A percentile compares a stretch with the other conserved stretches of the same genome.
Conservation (phyloP, 495 filamentous ascomycete genomes). For the Parathielavia appendiculata region DNA sequence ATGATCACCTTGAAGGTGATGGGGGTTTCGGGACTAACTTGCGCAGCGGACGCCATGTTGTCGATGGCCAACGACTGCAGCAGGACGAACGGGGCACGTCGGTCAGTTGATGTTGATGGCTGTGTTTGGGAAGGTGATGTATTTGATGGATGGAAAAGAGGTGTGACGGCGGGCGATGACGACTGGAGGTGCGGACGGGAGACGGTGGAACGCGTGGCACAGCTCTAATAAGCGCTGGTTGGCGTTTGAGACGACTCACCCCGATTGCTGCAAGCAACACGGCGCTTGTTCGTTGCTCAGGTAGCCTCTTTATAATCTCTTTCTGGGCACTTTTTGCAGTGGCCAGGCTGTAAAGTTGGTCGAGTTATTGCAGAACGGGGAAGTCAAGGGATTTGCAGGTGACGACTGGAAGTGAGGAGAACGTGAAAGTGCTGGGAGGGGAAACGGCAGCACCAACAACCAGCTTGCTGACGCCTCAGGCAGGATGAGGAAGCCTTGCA, state of each 20-base stretch:
- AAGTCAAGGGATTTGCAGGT: background rate
- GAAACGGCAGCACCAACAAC: conserved; percentile 1
- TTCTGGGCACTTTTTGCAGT: background rate
- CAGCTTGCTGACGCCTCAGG: conserved; percentile 10
- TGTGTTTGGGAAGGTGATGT: background rate
- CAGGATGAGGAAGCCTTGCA: background rate
- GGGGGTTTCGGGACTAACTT: conserved; percentile 63
- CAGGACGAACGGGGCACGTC: background rate
- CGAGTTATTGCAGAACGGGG: background rate
- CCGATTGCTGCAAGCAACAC: background rate
- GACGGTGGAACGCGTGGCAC: conserved; percentile 7
- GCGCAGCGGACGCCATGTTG: conserved; percentile 49
- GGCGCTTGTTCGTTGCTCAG: background rate
- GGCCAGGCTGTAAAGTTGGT: background rate
- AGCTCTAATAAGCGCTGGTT: background rate
- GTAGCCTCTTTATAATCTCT: background rate
- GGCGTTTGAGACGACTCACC: conserved; percentile 3
- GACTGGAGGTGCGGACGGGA: conserved; percentile 3
- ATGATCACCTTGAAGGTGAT: conserved; percentile 82
- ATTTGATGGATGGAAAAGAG: background rate
- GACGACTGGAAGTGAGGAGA: background rate
- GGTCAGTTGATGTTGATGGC: conserved; percentile 6
- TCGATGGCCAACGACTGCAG: conserved; percentile 5
- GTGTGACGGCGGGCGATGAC: conserved; percentile 1
- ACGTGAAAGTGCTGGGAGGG: background rate